phyloP scores from a whole-genome alignment of 257 asterid genomes.

The Solanum piurae region DNA sequence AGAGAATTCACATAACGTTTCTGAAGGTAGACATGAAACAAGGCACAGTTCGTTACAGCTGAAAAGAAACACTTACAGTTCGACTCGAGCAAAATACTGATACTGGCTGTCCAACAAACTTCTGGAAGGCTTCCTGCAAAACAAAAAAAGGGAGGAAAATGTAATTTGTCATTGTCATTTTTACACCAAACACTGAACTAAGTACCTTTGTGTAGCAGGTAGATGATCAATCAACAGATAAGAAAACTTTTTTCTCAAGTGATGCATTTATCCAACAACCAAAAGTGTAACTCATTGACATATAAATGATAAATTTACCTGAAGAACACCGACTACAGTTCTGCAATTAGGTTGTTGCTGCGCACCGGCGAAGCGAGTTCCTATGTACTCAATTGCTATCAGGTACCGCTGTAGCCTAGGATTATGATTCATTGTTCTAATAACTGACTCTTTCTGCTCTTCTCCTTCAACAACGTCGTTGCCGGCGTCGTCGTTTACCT shows the following conservation, averaged over 20 bases:
- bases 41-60: neutral
- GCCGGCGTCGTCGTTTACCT: constrained; percentile 17
- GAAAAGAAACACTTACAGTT: constrained; percentile 47
- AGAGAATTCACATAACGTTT: neutral
- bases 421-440: constrained; percentile 34
- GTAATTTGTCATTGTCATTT: neutral
- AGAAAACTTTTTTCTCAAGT: neutral
- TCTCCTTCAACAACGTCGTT: constrained; percentile 13
- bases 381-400: constrained; percentile 78
- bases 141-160: neutral
- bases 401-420: constrained; percentile 58
- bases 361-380: constrained; percentile 83
- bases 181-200: neutral
- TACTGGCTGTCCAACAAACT: constrained; percentile 79
- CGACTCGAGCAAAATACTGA: constrained; percentile 79
- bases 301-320: constrained; percentile 24
- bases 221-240: neutral
- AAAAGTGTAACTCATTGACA: neutral
- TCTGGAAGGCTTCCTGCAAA: constrained; percentile 61
- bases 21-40: neutral
- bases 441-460: constrained; percentile 3
- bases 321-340: constrained; percentile 81
- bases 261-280: neutral
- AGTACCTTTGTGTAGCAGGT: neutral
- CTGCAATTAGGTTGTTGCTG: constrained; percentile 61